Base-by-base conservation (phyloP, 345 rosid species). In the Lepidium aucheri region DNA sequence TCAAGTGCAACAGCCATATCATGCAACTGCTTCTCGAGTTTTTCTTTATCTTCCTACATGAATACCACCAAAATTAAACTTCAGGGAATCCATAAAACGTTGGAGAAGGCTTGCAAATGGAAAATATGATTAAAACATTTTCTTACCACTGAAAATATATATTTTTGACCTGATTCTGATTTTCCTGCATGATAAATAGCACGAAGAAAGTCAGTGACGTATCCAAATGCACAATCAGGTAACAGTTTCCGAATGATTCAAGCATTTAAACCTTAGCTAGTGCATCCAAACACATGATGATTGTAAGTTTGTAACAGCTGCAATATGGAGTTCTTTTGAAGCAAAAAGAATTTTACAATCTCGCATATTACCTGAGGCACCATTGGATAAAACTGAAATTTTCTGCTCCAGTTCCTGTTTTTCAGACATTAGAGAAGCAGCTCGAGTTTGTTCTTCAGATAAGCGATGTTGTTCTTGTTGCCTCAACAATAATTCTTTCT, bases 1-100 rank as follows among this genome's bases (percentile, higher is more conserved):
- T 94, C 99, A 74, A 94, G 81, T 53, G 76, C 95, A 24, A 88
- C 84, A 72, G 97, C 97, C 99, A 94, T 77, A 76, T 90, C 91
- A 69, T 90, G 97, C 80, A 94, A 79, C 85, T 85, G 92, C 76
- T 75, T 86, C 87, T 94, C 99, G 44, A 88, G 80, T 78, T 75
- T 84, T 79, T 86, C 92, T 72, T 83, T 85, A 42, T 85, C 95
- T 78, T 86, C 97, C 97, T 94, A 77, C 75, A 77, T 77, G 42
- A 42, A 9, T 61, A 56, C 36, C 24, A 56, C 49, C 62, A 69
- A 50, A 46, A 53, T 26, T 47, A 64, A 53, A 14, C 14, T 42
- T 16, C 33, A 17, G 52, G 9, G 43, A 42, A 22, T 41, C 34
- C 45, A 30, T 46, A 46, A 49, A 42, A 65, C 22, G 33, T 46